Evolutionary conservation across 1,284 basidiomycete genomes (phyloP), one percentile per base, ranked within the genome.

Genomic region (Boletus sp.): DNA sequence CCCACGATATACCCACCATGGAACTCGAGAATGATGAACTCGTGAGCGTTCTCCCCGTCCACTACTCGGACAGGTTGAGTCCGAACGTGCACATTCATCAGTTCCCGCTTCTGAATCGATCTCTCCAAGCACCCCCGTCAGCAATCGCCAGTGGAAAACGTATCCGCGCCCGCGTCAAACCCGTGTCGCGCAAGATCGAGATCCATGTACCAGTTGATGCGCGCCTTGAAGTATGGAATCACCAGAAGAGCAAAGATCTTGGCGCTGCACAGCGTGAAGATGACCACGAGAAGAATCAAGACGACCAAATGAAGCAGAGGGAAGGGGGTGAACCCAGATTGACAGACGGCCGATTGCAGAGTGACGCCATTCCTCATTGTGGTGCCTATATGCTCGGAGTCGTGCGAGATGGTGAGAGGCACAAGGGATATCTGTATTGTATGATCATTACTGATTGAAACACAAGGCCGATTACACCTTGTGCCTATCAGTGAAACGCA

Each of bases 151-250:
- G 84, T 64, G 91, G 91, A 24, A 92, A 92, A 72, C 81, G 83
- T 37, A 89, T 92, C 55, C 79, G 78, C 45, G 88, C 89, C 11
- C 83, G 90, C 44, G 74, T 86, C 59, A 92, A 91, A 71, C 80
- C 84, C 7, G 74, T 78, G 47, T 77, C 80, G 45, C 81, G 79
- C 51, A 77, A 85, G 63, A 72, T 89, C 39, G 90, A 92, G 69
- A 78, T 92, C 20, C 89, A 91, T 72, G 80, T 92, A 8, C 90
- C 90, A 9, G 81, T 84, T 27, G 90, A 92, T 68, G 83, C 82
- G 35, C 84, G 90, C 36, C 77, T 82, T 22, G 89, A 92, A 62
- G 88, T 92, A 20, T 92, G 88, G 86, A 92, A 89, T 65, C 68
- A 70, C 20, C 88, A 90, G 56, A 81, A 81, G 57, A 83, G 85